Evolutionary conservation across 768 basidiomycete species (phyloP).

Genomic region (Hemileccinum impolitum): DNA sequence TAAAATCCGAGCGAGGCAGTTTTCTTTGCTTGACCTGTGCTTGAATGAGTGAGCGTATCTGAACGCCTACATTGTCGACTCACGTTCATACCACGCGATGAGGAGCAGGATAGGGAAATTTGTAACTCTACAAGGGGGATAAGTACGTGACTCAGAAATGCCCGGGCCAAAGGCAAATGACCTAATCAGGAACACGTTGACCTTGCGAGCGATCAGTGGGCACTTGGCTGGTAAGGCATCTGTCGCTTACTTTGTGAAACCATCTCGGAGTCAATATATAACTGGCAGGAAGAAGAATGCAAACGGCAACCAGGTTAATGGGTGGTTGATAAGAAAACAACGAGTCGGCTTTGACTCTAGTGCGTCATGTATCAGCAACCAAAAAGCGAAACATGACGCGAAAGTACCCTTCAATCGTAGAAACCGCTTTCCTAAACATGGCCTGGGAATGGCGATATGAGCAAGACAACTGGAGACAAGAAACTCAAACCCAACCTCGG

Average conservation of each 20-base stretch:
- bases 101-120: slow-evolving; percentile 80
- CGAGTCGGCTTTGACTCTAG: slow-evolving; percentile 82
- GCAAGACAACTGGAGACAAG: neutral
- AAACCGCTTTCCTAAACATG: slow-evolving; percentile 93
- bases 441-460: slow-evolving; percentile 45
- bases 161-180: slow-evolving; percentile 27
- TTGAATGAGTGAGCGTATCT: neutral
- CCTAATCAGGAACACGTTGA: slow-evolving; percentile 89
- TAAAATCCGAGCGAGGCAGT: slow-evolving; percentile 63
- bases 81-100: slow-evolving; percentile 83
- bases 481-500: slow-evolving; percentile 55
- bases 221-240: slow-evolving; percentile 3
- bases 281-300: slow-evolving; percentile 82
- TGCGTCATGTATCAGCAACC: slow-evolving; percentile 12
- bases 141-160: neutral
- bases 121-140: slow-evolving; percentile 48
- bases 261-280: slow-evolving; percentile 89
- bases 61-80: slow-evolving; percentile 1
- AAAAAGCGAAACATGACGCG: neutral
- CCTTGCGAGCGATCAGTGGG: slow-evolving; percentile 38
- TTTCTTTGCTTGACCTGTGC: slow-evolving; percentile 56
- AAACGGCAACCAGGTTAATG: slow-evolving; percentile 82
- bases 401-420: slow-evolving; percentile 85
- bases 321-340: slow-evolving; percentile 95
- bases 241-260: slow-evolving; percentile 84